Base-by-base conservation (phyloP, 495 filamentous ascomycete genomes). In the Penicillium parvum region DNA sequence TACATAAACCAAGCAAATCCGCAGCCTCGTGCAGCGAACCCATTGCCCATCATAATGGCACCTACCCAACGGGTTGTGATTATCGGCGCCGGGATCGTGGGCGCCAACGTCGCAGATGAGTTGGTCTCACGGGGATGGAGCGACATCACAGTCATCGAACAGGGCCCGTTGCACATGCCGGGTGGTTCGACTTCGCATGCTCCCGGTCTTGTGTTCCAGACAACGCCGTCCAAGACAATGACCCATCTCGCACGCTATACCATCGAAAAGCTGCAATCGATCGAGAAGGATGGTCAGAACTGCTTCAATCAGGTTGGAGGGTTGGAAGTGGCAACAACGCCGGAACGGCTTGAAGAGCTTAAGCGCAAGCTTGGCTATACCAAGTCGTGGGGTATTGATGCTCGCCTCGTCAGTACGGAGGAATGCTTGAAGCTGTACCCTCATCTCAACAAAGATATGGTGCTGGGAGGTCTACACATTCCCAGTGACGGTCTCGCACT, bases 121-220 rank as follows among this genome's bases (percentile, higher is more conserved):
- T 60, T 77, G 35, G 62, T 73, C 45, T 61, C 61, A 14, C 68
- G 68, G 12, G 73, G 72, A 60, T 75, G 72, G 66, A 63, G 37
- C 10, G 50, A 74, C 48, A 72, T 77, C 57, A 75, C 72, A n/a
- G 69, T 77, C 47, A 58, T 77, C 45, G 73, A 77, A 46, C 73
- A 77, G 41, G 73, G 73, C 7, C 73, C 73, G 16, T 43, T 77
- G 22, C 40, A 64, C 36, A 63, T 77, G 63, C 73, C 73, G 3
- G 73, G 73, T 12, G 73, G 73, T 27, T 77, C 73, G 16, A 75
- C 73, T 0, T 75, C 72, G 7, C 73, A 77, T 29, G 73, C 73
- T 7, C 73, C 73, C 0, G 73, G 73, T 9, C 60, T 75, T 12
- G 73, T 77, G 7, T 77, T 75, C 53, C 71, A 77, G 29, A 75